Base-by-base conservation (phyloP, 1,139 yeast species). In the Geotrichum cucujoidarum region DNA sequence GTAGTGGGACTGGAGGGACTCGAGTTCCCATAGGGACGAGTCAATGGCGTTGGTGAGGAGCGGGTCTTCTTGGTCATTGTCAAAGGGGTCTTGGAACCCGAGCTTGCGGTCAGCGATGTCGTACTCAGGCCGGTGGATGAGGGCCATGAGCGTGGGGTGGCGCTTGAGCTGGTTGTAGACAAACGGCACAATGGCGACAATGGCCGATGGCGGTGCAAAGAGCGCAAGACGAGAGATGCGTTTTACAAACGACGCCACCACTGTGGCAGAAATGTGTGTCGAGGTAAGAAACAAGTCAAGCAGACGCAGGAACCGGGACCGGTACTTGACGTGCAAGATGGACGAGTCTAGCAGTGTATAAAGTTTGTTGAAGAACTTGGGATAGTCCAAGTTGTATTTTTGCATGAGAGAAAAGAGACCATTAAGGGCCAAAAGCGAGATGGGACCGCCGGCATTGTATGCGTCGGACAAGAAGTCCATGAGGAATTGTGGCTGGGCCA, bases 401-500 rank as follows among this genome's bases (percentile, higher is more conserved):
- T 79, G 86, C 81, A 92, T 92, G 53, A 92, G 73, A 59, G 82
- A 89, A 66, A 88, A 92, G 51, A 92, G 72, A 29, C 97, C 95
- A 63, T 89, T 90, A 57, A 92, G 73, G 3, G 97, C 85, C 50
- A 94, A 69, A 43, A 92, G 77, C 7, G 95, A 86, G 8, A 87
- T 73, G 13, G 83, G 75, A 4, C 81, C 83, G 21, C 83, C 86
- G 18, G 78, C 73, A 43, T 78, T 74, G 64, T 89, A 90, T 3
- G 95, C 82, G 53, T 87, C 95, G 1, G 97, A 88, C 53, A 92
- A 72, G 64, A 90, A 92, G 67, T 92, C 98, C 96, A 92, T 88
- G 46, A 92, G 70, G 54, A 78, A 74, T 44, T 87, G 85, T 1
- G 97, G 95, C 55, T 81, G 82, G 38, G 79, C 74, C 76, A 89